Evolutionary conservation across 768 basidiomycete species (phyloP), one percentile per base, ranked within the genome.

Genomic region (Boletus rubescentipes): DNA sequence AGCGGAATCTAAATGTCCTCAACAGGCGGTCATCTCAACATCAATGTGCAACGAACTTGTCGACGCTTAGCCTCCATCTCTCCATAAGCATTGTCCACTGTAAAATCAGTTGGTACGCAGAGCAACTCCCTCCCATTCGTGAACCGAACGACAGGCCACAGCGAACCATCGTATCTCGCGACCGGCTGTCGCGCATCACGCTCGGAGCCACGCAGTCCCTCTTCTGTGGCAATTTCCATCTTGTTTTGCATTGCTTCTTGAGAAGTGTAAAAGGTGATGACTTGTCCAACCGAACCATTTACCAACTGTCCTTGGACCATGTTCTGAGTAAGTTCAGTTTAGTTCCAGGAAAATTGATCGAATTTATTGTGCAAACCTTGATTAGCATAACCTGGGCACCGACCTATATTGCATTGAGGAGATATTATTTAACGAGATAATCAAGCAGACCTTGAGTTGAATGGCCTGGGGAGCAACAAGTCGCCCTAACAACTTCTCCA

Each of bases 371-470:
- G 43, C 43, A 9, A 53, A 83, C 87, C 76, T 88, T 88, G 59
- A 88, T 77, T 3, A 89, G 67, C 90, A 92, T 92, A 5, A 96
- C 93, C 66, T 96, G 93, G 4, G 91, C 89, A 12, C 86, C 87
- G 47, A 86, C 75, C 81, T 91, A 49, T 39, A 29, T 39, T 38
- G 43, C n/a, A 32, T 55, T 62, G 42, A 53, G 45, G 30, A 46
- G 21, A 44, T 26, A 20, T 15, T 18, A 35, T 40, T 31, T n/a
- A 14, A 45, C 32, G 9, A 6, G 31, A 32, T 34, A 34, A 30
- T 18, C 18, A 7, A n/a, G 57, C 61, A 31, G 34, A 81, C 83
- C 71, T 85, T 85, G 37, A 84, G 64, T n/a, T 65, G 65, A 29
- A 84, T 66, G 9, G 34, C 43, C 46, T 71, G 72, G 6, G 76